phyloP scores from a whole-genome alignment of 2,329 filamentous ascomycete genomes.

The Beauveria sp. region DNA sequence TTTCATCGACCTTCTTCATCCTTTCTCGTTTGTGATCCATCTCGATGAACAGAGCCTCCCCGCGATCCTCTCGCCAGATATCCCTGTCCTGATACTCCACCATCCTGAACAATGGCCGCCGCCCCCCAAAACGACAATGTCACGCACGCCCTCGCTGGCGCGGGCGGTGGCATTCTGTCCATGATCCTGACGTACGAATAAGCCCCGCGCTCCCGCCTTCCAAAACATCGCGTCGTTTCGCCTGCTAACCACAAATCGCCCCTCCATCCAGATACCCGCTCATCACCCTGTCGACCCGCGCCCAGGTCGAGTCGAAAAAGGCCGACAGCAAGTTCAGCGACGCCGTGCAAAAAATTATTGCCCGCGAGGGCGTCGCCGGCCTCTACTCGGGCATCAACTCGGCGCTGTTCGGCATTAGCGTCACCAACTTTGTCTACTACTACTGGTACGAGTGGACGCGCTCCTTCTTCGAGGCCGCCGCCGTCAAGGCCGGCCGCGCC shows the following conservation, averaged over 20 bases:
- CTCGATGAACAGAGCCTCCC: not conserved
- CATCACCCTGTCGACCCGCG: constrained; percentile 93
- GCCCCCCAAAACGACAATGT: constrained; percentile 92
- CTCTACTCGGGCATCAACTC: constrained; percentile 91
- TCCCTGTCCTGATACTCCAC: constrained; percentile 1
- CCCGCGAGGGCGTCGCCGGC: constrained; percentile 81
- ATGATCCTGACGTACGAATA: constrained; percentile 79
- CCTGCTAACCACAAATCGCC: not conserved
- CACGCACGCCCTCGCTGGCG: constrained; percentile 86
- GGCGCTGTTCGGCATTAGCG: constrained; percentile 91
- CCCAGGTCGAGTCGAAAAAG: constrained; percentile 94
- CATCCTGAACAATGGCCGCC: constrained; percentile 28
- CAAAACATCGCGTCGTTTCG: no score
- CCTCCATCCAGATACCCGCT: constrained; percentile 66
- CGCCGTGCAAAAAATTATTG: constrained; percentile 78
- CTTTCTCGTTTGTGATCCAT: not conserved
- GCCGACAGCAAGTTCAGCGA: constrained; percentile 78
- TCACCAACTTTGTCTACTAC: constrained; percentile 99
- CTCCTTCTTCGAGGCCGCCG: constrained; percentile 74
- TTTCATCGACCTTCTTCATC: not conserved
- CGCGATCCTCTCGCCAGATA: not conserved
- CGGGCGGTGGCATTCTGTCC: constrained; percentile 87
- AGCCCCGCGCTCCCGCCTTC: not conserved
- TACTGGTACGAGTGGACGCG: constrained; percentile 99
- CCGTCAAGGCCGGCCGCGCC: constrained; percentile 62